Evolutionary conservation across 768 basidiomycete genomes (phyloP), one percentile per base, ranked within the genome.

Genomic region (Amanita brunnescens): DNA sequence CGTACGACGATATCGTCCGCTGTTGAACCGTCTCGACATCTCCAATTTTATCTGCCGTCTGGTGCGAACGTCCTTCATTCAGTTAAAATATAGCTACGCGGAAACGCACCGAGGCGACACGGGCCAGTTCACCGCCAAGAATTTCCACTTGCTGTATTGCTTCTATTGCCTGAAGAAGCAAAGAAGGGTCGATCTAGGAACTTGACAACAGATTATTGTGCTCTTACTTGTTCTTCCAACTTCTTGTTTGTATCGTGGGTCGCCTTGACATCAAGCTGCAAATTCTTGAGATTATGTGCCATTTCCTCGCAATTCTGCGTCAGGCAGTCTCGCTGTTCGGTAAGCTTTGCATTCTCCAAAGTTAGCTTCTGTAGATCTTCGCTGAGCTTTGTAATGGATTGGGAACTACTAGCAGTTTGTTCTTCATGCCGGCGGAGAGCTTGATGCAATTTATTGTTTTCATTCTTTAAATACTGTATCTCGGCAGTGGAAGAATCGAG

Each of bases 401-500:
- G 49, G 23, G 38, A 10, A 4, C 38, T 38, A 20, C 18, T 33
- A 30, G 42, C 16, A 32, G 50, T 30, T 23, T 44, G 50, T 14
- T 35, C 41, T 20, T 51, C 41, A 26, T 51, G 40, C 2, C 13
- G 33, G 10, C 14, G 16, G 30, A 43, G 33, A 26, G 41, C 41
- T 20, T n/a, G 30, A 24, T 40, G 50, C 9, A 51, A 23, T n/a
- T 33, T 26, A 8, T 51, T 12, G 14, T 51, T 51, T 16, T 51
- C 41, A 21, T 35, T 34, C 24, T 20, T 51, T 21, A 51, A 26
- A n/a, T 3, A 23, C 13, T 51, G 24, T 21, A 35, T 44, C 14
- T 51, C 8, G 21, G 39, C 42, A 37, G 33, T 14, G 23, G 50
- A 51, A 16, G 50, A 21, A 30, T 51, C 40, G 14, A 44, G 24